phyloP scores from a whole-genome alignment of 805 yeast species.

The Ogataea henricii region DNA sequence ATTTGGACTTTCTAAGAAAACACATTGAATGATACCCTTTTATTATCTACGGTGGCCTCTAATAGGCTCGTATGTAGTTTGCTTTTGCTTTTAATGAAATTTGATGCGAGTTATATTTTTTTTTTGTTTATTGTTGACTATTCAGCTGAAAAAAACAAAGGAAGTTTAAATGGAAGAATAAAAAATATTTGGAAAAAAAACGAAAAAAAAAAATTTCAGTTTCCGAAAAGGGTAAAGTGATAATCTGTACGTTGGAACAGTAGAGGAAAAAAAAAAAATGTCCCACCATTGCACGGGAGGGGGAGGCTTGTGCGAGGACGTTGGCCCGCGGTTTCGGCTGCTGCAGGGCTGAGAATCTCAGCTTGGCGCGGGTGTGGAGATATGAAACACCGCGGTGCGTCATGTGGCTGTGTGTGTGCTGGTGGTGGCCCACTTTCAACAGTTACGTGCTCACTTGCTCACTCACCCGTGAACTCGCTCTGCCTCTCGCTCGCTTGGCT shows the following conservation, averaged over 20 bases:
- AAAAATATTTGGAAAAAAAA: background rate
- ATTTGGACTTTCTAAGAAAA: slow-evolving; percentile 26
- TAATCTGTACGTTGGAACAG: too few species aligned
- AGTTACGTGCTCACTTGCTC: too few species aligned
- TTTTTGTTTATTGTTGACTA: background rate
- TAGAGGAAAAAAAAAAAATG: too few species aligned
- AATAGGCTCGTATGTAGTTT: background rate
- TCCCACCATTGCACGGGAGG: too few species aligned
- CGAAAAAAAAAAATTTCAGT: background rate
- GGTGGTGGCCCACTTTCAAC: too few species aligned
- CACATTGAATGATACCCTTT: slow-evolving; percentile 9
- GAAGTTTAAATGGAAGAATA: background rate
- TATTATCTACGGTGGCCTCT: background rate
- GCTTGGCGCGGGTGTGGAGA: too few species aligned
- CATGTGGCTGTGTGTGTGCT: too few species aligned
- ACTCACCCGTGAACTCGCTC: too few species aligned
- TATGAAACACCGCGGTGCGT: too few species aligned
- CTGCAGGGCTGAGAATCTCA: too few species aligned
- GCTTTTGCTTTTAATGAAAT: background rate
- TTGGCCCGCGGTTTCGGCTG: too few species aligned
- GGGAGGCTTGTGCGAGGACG: background rate
- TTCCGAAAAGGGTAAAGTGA: background rate
- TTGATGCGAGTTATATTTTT: background rate
- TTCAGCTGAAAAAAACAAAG: background rate
- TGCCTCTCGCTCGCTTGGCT: too few species aligned